Conservation (phyloP, 768 basidiomycete species). For the Auricularia auricula-judae region DNA sequence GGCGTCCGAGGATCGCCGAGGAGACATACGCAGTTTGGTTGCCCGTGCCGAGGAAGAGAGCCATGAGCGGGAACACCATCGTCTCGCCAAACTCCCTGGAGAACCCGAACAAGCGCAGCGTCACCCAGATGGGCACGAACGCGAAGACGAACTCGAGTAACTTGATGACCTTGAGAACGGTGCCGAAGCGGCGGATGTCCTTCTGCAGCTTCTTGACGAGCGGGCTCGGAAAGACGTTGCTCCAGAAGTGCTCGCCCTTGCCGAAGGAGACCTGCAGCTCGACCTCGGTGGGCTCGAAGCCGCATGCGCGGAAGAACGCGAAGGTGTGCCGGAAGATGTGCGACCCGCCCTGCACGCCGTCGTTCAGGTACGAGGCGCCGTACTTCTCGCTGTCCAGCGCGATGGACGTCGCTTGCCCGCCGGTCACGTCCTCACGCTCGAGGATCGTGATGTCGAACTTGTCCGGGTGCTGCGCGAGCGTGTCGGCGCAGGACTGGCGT, state of each 20-base stretch:
- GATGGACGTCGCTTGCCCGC: slow-evolving; percentile 26
- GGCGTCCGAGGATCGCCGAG: slow-evolving; percentile 22
- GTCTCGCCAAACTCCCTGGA: slow-evolving; percentile 20
- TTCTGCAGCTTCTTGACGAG: slow-evolving; percentile 24
- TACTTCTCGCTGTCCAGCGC: slow-evolving; percentile 19
- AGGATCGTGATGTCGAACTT: slow-evolving; percentile 21
- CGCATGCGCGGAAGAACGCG: slow-evolving; percentile 23
- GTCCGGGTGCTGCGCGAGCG: slow-evolving; percentile 21
- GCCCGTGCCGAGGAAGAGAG: slow-evolving; percentile 23
- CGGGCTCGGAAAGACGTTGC: slow-evolving; percentile 26
- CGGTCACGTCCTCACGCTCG: slow-evolving; percentile 18
- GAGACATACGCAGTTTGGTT: slow-evolving; percentile 28
- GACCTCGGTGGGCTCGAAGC: slow-evolving; percentile 22
- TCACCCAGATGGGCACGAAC: neutral
- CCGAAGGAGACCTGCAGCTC: slow-evolving; percentile 28
- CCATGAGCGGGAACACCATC: slow-evolving; percentile 26
- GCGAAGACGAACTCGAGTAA: neutral
- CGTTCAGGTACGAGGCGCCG: slow-evolving; percentile 26
- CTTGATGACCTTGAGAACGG: slow-evolving; percentile 13
- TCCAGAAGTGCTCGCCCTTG: slow-evolving; percentile 25
- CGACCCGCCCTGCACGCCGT: slow-evolving; percentile 19
- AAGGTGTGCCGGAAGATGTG: slow-evolving; percentile 26
- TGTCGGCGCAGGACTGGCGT: slow-evolving; percentile 23
- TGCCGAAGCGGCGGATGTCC: slow-evolving; percentile 24
- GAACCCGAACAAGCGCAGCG: neutral